Base-by-base conservation (phyloP, 1,284 basidiomycete genomes). In the Boletus smithii region DNA sequence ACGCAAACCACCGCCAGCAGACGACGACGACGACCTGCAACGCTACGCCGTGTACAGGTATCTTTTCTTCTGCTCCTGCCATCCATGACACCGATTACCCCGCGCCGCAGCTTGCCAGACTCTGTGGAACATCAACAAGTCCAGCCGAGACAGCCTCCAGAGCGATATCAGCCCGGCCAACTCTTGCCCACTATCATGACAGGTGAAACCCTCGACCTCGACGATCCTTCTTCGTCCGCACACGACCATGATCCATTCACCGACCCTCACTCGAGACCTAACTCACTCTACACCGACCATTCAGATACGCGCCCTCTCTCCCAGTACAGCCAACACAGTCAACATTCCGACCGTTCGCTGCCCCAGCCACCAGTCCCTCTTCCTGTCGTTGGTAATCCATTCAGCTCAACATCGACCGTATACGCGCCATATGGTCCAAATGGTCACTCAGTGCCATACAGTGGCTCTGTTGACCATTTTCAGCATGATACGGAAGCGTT, bases 401-500 rank as follows among this genome's bases (percentile, higher is more conserved):
- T 65, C 39, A 42, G 34, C 20, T 48, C 65, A 16, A 53, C 53
- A 7, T 24, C 48, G 1, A 50, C 49, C 14, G 17, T 44, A 20
- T 51, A 55, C 33, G 32, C 50, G 3, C 33, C 44, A 20, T 46
- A 54, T 24, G 30, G 27, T 35, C 23, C 8, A 17, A 41, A 42
- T 8, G 46, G 58, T 39, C 56, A 68, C 46, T 58, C 68, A 5
- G 61, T 60, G 22, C 50, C 51, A 27, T 38, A 46, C 8, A 40
- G 18, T 8, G 37, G 27, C 14, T 50, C 58, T 10, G 42, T 75
- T 9, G 74, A 77, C 49, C 76, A 78, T 57, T 79, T 77, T 54
- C 67, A 69, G 36, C 72, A 79, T 39, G 83, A 85, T 53, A 66
- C 76, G 1, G 84, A 85, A 55, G 81, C 80, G 2, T 87, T 82